Conservation (phyloP, 202 grass and related monocot species). For the Carex arenaria region DNA sequence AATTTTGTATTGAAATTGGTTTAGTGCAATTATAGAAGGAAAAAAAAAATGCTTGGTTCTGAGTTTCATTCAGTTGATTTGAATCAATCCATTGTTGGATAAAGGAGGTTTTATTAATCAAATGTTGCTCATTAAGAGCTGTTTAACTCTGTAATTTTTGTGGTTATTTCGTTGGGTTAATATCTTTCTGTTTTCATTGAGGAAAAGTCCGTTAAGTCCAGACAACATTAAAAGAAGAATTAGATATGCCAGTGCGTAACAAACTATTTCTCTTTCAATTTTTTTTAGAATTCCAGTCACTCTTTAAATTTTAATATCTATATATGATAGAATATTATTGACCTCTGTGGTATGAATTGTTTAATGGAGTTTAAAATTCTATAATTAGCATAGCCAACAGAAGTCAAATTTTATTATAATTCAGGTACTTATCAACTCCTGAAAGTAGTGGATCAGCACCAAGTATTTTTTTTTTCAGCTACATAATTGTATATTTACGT, state of each 20-base stretch:
- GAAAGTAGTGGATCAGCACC: not conserved
- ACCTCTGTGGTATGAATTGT: not conserved
- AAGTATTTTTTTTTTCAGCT: not conserved
- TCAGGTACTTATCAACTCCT: not conserved
- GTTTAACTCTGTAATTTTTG: too few species aligned
- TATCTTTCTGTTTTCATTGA: not conserved
- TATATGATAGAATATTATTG: not conserved
- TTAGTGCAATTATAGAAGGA: not conserved
- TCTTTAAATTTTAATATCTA: not conserved
- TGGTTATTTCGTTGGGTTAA: not conserved
- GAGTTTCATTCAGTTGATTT: not conserved
- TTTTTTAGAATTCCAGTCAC: not conserved
- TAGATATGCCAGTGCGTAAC: not conserved
- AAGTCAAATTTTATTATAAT: not conserved
- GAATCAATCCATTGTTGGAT: not conserved
- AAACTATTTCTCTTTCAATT: not conserved
- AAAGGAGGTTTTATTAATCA: not conserved
- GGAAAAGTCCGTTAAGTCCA: not conserved
- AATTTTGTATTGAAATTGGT: not conserved
- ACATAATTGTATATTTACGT: not conserved
- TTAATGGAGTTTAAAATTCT: not conserved
- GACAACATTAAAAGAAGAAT: not conserved
- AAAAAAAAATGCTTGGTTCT: not conserved
- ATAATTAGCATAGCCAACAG: not conserved
- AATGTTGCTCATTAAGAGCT: not conserved